These are phyloP conservation scores for Diplocarpon mali DNA, from an alignment of 2,329 filamentous ascomycete species.

Conservation along the genomic window DNA sequence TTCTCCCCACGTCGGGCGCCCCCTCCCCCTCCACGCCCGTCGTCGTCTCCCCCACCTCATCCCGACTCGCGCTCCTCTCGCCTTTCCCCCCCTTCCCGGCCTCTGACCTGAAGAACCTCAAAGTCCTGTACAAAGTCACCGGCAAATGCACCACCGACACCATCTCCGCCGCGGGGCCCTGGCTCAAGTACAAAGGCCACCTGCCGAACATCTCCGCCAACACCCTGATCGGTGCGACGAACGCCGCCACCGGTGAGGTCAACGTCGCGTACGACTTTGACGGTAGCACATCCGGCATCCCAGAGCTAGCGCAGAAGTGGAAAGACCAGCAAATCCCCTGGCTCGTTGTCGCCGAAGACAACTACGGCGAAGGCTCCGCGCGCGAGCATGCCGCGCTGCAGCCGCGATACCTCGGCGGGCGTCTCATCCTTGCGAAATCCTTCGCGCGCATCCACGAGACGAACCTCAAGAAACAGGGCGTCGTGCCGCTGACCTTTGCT, in stretches of 20 bases:
- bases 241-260: slow-evolving; percentile 83
- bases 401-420: slow-evolving; percentile 78
- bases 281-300: slow-evolving; percentile 65
- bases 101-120: slow-evolving; percentile 62
- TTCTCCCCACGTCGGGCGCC: slow-evolving; percentile 60
- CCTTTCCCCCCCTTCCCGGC: slow-evolving; percentile 78
- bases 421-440: slow-evolving; percentile 73
- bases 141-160: slow-evolving; percentile 99
- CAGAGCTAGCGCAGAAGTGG: slow-evolving; percentile 78
- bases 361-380: slow-evolving; percentile 87
- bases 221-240: slow-evolving; percentile 90
- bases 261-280: slow-evolving; percentile 85
- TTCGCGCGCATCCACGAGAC: slow-evolving; percentile 93
- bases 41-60: slow-evolving; percentile 74
- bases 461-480: slow-evolving; percentile 93
- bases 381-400: slow-evolving; percentile 85
- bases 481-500: slow-evolving; percentile 85
- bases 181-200: slow-evolving; percentile 99
- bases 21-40: slow-evolving; percentile 63
- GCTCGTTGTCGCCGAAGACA: slow-evolving; percentile 95
- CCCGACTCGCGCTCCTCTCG: slow-evolving; percentile 81
- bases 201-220: slow-evolving; percentile 96
- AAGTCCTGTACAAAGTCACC: slow-evolving; percentile 89
- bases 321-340: slow-evolving; percentile 64
- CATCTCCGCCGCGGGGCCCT: slow-evolving; percentile 91